Base-by-base conservation (phyloP, 352 stramenopile genomes). In the Phytophthora palmivora region DNA sequence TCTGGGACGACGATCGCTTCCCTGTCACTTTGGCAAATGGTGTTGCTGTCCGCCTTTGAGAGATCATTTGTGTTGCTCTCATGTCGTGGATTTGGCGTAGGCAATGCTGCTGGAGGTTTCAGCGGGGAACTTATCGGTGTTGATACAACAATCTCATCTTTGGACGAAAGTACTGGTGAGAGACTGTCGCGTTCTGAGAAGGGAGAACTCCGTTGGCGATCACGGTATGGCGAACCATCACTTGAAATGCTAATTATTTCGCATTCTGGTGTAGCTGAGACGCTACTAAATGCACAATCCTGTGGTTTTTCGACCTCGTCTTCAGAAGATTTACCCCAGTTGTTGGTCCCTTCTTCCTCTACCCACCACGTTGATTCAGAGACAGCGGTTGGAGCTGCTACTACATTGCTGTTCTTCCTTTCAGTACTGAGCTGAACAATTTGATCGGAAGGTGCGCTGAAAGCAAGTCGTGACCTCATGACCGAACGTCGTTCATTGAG, bases 401-500 rank as follows among this genome's bases (percentile, higher is more conserved):
- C 16, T 28, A 18, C 41, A 14, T 24, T 30, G 33, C 54, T 64
- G n/a, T 19, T 18, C 32, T 57, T 71, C 44, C 63, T 30, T 48
- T 68, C 59, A 43, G 56, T 32, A 24, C 45, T 58, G 38, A 19
- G 28, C 19, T 67, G 37, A 15, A 39, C 36, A 30, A 71, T 58
- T 66, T 67, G 63, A 59, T 63, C 49, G 2, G 39, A 60, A 12
- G 45, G 42, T 26, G 34, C 46, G 12, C 46, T 69, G 5, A 24
- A 69, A 48, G 52, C 58, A 6, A 69, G 58, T 49, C 58, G 58
- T 24, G 51, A 34, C 51, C 14, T 46, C 39, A 72, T 54, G 32
- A 69, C 28, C 18, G 64, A 68, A 18, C 64, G 51, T 12, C 52
- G 58, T 60, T 58, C 41, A 49, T 67, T 72, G 9, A 72, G 24